Conservation (phyloP, 257 asterid species). For the Osmanthus fragrans region DNA sequence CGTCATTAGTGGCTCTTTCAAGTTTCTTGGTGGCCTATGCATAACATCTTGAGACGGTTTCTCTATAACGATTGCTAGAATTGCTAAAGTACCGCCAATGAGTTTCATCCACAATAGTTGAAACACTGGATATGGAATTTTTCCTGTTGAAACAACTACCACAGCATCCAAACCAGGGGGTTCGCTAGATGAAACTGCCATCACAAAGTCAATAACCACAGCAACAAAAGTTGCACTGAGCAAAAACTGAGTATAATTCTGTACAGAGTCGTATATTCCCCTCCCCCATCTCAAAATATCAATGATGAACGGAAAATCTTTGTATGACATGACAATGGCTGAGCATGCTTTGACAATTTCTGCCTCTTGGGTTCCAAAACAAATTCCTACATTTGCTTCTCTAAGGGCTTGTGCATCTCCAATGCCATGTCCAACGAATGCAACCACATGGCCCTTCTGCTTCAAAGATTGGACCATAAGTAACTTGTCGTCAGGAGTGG, state of each 20-base stretch:
- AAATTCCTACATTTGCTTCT: constrained; percentile 26
- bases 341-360: constrained; percentile 24
- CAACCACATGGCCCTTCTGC: constrained; percentile 26
- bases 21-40: constrained; percentile 15
- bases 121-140: constrained; percentile 25
- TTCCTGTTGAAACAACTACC: constrained; percentile 12
- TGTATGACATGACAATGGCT: neutral
- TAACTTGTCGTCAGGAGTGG: constrained; percentile 26
- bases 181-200: constrained; percentile 2
- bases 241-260: constrained; percentile 24
- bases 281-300: constrained; percentile 31
- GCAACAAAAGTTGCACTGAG: constrained; percentile 26
- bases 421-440: constrained; percentile 21
- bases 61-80: constrained; percentile 17
- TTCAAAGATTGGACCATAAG: constrained; percentile 28
- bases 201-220: constrained; percentile 19
- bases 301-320: neutral
- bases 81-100: constrained; percentile 9
- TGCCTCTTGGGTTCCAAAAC: constrained; percentile 24
- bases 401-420: constrained; percentile 24
- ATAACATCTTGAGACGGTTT: constrained; percentile 18
- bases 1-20: constrained; percentile 7
- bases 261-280: constrained; percentile 18
- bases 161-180: constrained; percentile 4
- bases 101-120: constrained; percentile 33